Base-by-base conservation (phyloP, 2,329 filamentous ascomycete genomes). In the Colletotrichum sp. region DNA sequence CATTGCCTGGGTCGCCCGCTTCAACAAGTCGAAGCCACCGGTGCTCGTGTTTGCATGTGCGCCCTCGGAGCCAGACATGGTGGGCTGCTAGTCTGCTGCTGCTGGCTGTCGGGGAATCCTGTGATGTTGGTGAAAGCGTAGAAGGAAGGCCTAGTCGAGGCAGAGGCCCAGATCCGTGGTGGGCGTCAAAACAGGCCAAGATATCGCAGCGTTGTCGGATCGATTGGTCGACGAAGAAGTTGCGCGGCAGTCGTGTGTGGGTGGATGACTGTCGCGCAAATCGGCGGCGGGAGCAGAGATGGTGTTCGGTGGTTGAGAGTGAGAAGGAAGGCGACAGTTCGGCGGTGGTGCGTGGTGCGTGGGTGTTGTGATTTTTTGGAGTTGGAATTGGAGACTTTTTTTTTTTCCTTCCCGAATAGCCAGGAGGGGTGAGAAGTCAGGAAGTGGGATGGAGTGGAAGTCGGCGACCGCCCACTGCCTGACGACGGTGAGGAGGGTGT, bases 1-100 rank as follows among this genome's bases (percentile, higher is more conserved):
- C 88, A 92, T 90, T 79, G 89, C 89, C 81, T 92, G 90, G n/a
- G 91, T 92, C 77, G 91, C 91, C 82, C 90, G 87, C 81, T 89
- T 87, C 78, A 92, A 83, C 79, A 92, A 85, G 83, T 92, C 91
- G 79, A 89, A 91, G 79, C 88, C 86, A 80, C 84, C 85, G 69
- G 83, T 81, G 81, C 88, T 87, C 39, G 82, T 81, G 81, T 84
- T 85, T 73, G 83, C 81, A 77, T 82, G 82, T 71, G 82, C 81
- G 79, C 82, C 83, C 81, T 90, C 88, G 76, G 86, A 84, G 84
- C 87, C 87, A 81, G 89, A 86, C 90, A 92, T 91, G 80, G 78
- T 76, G 26, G 16, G 59, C 44, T 26, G 59, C n/a, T 91, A 80
- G 78, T 76, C 12, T 26, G 39, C 44, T 26, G 59, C 39, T 71